Evolutionary conservation across 2,329 filamentous ascomycete species (phyloP).

Genomic region (Fonsecaea erecta): DNA sequence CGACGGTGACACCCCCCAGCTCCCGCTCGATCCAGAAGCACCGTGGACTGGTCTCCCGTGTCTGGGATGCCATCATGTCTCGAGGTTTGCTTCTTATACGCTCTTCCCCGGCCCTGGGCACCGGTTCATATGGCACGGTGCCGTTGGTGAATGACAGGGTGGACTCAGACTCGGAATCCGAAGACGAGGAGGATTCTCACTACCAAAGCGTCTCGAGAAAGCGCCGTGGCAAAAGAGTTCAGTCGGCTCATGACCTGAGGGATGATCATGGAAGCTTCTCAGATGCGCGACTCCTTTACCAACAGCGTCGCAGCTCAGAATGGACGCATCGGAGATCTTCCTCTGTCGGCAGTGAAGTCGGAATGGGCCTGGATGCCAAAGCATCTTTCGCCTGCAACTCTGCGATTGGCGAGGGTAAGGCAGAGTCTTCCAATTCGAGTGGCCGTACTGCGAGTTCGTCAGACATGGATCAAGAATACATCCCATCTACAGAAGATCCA

Average conservation of each 20-base stretch:
- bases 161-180: constrained; percentile 36
- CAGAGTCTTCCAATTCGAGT: constrained; percentile 39
- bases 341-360: constrained; percentile 41
- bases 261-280: constrained; percentile 18
- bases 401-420: constrained; percentile 30
- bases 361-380: constrained; percentile 43
- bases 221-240: constrained; percentile 29
- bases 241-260: constrained; percentile 23
- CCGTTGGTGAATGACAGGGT: constrained; percentile 40
- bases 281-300: constrained; percentile 18
- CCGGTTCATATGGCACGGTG: constrained; percentile 65
- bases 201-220: constrained; percentile 14
- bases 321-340: constrained; percentile 37
- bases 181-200: constrained; percentile 37
- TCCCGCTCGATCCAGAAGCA: constrained; percentile 2
- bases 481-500: constrained; percentile 41
- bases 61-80: constrained; percentile 48
- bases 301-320: constrained; percentile 23
- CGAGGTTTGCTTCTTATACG: constrained; percentile 62
- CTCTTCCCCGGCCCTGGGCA: constrained; percentile 64
- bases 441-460: constrained; percentile 38
- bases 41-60: constrained; percentile 25
- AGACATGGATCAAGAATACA: constrained; percentile 44
- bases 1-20: constrained; percentile 23
- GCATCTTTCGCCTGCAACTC: constrained; percentile 40